Conservation (phyloP, 2,329 filamentous ascomycete species). For the Polytolypa hystricis region DNA sequence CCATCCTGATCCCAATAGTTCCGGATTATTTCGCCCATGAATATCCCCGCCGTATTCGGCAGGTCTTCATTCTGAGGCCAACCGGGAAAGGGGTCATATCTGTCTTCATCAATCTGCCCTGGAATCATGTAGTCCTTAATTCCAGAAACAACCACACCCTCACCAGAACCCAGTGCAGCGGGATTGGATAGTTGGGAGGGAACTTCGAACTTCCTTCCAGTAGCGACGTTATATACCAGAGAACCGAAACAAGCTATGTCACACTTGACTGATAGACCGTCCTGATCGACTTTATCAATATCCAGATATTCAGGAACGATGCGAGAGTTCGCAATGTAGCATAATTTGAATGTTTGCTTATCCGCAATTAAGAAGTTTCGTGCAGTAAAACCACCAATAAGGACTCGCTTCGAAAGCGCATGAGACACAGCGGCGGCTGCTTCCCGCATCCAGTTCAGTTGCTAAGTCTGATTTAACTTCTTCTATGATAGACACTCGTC, state of each 20-base stretch:
- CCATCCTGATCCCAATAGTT: constrained; percentile 1
- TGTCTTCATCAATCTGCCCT: constrained; percentile 1
- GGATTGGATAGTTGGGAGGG: constrained; percentile 2
- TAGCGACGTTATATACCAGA: constrained; percentile 1
- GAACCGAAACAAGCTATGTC: constrained; percentile 6
- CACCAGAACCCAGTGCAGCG: neutral
- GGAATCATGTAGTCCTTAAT: neutral
- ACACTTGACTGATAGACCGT: constrained; percentile 3
- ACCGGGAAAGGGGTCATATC: too few species aligned
- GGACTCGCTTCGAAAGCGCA: constrained; percentile 4
- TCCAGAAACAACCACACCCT: neutral
- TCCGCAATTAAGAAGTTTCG: constrained; percentile 1
- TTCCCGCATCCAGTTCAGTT: constrained; percentile 2
- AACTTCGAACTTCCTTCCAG: constrained; percentile 4
- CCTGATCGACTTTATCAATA: constrained; percentile 1
- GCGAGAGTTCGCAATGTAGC: constrained; percentile 1
- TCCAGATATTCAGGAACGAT: constrained; percentile 2
- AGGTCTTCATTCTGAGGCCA: too few species aligned
- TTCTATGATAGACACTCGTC: neutral
- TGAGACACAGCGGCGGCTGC: constrained; percentile 1
- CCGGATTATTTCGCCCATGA: constrained; percentile 3
- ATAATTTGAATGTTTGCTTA: constrained; percentile 1
- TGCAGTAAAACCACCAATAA: neutral
- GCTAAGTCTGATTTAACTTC: neutral
- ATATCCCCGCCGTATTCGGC: neutral